Evolutionary conservation across 306 rosid species (phyloP), one percentile per base, ranked within the genome.

Genomic region (Ziziphus jujuba): DNA sequence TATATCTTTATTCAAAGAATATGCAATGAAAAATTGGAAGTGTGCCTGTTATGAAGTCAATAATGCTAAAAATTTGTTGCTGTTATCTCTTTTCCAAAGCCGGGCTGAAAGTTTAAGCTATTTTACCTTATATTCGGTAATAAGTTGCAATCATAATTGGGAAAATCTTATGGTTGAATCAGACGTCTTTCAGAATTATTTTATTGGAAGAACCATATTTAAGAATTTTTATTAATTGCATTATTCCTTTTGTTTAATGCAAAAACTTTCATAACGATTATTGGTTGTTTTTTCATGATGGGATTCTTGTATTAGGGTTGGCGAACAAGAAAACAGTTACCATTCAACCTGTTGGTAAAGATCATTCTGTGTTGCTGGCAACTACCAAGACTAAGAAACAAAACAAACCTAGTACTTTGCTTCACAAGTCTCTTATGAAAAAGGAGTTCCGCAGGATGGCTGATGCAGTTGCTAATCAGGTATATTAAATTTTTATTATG

Each of bases 291-390:
- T 24, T 55, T 14, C 22, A 3, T 5, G 21, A 7, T 9, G 16
- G 15, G 10, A 14, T 9, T 6, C 24, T 11, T 7, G 22, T 60
- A 28, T 20, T 57, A 91, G 97, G 97, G 61, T 83, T 91, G 82
- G 92, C 96, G 15, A 88, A 91, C 87, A 82, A 66, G 79, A 91
- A 91, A 80, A 91, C 92, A 8, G 86, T 91, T 40, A 83, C 89
- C 31, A 63, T 91, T 71, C 97, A 84, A 67, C 66, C 87, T 7
- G 84, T 52, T 2, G 90, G 84, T 48, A 91, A 86, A 19, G 90
- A 81, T 70, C 84, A 57, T 4, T 66, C 87, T 33, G 95, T 91
- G 74, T 40, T 88, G 84, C 77, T 91, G 24, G 92, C 91, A 12
- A 91, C 96, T 2, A 88, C 88, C 0, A 88, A 88, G 89, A 79